Conservation (phyloP, 2,329 filamentous ascomycete species). For the Colletotrichum costaricense region DNA sequence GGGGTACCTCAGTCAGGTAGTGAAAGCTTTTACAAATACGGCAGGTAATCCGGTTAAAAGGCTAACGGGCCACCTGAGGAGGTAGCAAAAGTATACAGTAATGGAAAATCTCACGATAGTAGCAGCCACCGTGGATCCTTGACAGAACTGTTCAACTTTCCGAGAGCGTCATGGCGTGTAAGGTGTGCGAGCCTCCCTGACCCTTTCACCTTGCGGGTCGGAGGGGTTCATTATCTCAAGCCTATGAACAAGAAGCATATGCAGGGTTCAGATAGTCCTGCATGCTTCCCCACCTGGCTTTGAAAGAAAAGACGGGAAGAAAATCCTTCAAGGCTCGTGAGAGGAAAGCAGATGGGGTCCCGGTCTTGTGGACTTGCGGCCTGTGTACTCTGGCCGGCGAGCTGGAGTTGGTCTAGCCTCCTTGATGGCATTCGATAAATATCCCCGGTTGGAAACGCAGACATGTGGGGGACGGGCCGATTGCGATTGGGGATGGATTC, state of each 20-base stretch:
- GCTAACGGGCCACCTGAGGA: neutral
- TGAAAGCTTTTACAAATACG: neutral
- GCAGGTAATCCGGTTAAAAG: neutral
- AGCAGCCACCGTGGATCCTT: conserved; percentile 13
- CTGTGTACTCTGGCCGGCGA: neutral
- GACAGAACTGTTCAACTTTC: neutral
- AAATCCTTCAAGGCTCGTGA: neutral
- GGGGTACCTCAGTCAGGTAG: neutral
- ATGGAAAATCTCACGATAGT: conserved; percentile 7
- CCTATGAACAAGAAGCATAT: neutral
- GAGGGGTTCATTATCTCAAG: neutral
- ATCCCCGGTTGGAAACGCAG: neutral
- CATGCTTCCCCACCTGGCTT: neutral
- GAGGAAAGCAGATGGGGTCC: neutral
- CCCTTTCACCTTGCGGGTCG: neutral
- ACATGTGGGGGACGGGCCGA: neutral
- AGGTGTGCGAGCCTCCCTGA: neutral
- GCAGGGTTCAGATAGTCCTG: conserved; percentile 4
- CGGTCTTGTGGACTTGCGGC: neutral
- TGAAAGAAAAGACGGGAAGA: too few species aligned
- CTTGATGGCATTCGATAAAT: neutral
- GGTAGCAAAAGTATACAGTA: neutral
- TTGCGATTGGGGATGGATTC: neutral
- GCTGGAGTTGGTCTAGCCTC: conserved; percentile 5
- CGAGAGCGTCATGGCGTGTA: neutral